Conservation (phyloP, 1,139 yeast species). For the Diutina rugosa region DNA sequence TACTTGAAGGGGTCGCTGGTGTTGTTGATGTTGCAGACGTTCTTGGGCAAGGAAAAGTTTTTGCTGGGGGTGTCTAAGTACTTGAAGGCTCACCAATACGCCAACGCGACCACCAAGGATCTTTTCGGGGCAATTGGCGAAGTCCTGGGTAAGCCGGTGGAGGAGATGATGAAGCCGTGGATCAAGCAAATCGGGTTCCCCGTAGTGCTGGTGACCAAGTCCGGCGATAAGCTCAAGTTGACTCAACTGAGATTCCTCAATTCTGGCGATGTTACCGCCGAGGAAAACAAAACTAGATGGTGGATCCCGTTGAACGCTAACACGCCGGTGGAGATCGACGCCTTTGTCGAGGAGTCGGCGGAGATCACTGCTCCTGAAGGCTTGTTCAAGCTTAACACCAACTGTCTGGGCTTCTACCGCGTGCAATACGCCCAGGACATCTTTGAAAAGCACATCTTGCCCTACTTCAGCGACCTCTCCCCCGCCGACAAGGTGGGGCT, state of each 20-base stretch:
- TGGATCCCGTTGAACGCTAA: slow-evolving; percentile 50
- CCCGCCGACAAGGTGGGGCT: slow-evolving; percentile 54
- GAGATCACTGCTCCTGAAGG: slow-evolving; percentile 4
- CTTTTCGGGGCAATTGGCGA: slow-evolving; percentile 14
- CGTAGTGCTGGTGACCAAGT: slow-evolving; percentile 10
- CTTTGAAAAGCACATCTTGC: slow-evolving; percentile 22
- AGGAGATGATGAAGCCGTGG: slow-evolving; percentile 15
- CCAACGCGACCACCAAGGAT: slow-evolving; percentile 16
- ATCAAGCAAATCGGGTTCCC: slow-evolving; percentile 17
- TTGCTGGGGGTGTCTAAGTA: slow-evolving; percentile 16
- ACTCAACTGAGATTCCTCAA: slow-evolving; percentile 44
- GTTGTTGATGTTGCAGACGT: slow-evolving; percentile 15
- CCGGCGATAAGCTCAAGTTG: slow-evolving; percentile 15
- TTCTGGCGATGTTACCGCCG: slow-evolving; percentile 38
- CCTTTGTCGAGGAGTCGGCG: slow-evolving; percentile 12
- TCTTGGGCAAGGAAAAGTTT: slow-evolving; percentile 14
- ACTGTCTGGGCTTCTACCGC: slow-evolving; percentile 53
- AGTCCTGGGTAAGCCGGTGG: slow-evolving; percentile 13
- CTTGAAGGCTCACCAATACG: slow-evolving; percentile 14
- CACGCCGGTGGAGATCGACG: slow-evolving; percentile 5
- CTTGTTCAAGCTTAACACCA: slow-evolving; percentile 49
- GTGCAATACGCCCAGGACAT: slow-evolving; percentile 47
- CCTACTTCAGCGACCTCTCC: slow-evolving; percentile 24
- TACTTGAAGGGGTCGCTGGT: slow-evolving; percentile 17
- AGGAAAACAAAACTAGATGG: slow-evolving; percentile 37